Conservation (phyloP, 1,284 basidiomycete species). For the Inonotus obliquus region DNA sequence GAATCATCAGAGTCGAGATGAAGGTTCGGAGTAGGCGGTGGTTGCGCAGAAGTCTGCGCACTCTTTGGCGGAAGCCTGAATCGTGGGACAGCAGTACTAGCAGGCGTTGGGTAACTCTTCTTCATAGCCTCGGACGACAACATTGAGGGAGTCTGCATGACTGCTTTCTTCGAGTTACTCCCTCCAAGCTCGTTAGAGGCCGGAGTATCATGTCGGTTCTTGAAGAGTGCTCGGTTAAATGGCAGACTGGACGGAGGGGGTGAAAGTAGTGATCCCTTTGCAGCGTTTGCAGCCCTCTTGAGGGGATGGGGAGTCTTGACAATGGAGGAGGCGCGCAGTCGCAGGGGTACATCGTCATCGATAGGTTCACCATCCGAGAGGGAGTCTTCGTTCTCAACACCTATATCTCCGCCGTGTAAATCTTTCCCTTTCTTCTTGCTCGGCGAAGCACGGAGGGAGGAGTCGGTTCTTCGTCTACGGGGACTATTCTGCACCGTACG, state of each 20-base stretch:
- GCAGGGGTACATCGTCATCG: neutral
- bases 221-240: neutral
- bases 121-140: neutral
- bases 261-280: neutral
- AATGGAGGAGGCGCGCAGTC: neutral
- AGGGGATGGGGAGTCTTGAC: neutral
- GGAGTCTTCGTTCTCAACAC: neutral
- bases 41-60: neutral
- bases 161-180: neutral
- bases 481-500: neutral
- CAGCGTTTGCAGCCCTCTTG: neutral
- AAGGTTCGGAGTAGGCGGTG: neutral
- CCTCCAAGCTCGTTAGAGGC: neutral
- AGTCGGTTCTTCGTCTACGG: neutral
- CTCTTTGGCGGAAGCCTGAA: neutral
- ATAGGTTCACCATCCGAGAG: neutral
- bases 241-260: neutral
- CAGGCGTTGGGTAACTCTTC: slow-evolving; percentile 1
- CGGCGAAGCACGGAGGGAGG: neutral
- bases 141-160: neutral
- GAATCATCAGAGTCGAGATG: neutral
- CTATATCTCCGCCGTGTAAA: neutral
- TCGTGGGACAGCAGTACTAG: neutral
- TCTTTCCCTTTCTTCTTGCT: neutral
- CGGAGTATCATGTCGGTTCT: neutral